Percentiles rank a stretch among this genome's conserved stretches.
Conservation (phyloP, 2,329 filamentous ascomycete species). For the Colletotrichum sp. region DNA sequence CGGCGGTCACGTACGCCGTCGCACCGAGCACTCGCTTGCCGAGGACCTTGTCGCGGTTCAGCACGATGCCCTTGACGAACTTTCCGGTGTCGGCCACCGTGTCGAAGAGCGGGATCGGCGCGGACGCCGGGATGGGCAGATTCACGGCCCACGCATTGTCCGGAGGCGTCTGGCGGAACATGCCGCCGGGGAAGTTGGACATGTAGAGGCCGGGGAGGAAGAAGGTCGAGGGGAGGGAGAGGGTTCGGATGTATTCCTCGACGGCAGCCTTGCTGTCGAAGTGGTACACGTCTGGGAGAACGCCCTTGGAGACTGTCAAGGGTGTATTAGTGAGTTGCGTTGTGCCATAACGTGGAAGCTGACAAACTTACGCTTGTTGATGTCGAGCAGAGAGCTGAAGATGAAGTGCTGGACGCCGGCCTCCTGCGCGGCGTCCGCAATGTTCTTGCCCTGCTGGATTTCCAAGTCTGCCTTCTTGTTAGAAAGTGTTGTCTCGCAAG, state of each 20-base stretch:
- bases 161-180: conserved; percentile 29
- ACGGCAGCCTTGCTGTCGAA: conserved; percentile 64
- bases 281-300: conserved; percentile 47
- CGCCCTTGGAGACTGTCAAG: conserved; percentile 40
- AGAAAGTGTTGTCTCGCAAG: not conserved
- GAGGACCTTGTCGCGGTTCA: conserved; percentile 23
- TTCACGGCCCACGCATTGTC: conserved; percentile 36
- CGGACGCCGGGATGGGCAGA: conserved; percentile 32
- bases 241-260: conserved; percentile 55
- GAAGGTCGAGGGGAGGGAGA: conserved; percentile 53
- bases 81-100: conserved; percentile 44
- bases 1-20: conserved; percentile 38
- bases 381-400: conserved; percentile 47
- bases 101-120: conserved; percentile 39
- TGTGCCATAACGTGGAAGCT: not conserved
- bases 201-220: conserved; percentile 60
- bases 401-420: conserved; percentile 46
- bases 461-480: conserved; percentile 32
- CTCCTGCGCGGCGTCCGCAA: conserved; percentile 51
- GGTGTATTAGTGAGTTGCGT: not conserved
- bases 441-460: conserved; percentile 50
- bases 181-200: conserved; percentile 47
- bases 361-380: conserved; percentile 39
- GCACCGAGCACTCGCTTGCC: conserved; percentile 41
- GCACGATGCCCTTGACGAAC: conserved; percentile 35